Evolutionary conservation across 106 monocot species (phyloP).

Genomic region (Posidonia australis): DNA sequence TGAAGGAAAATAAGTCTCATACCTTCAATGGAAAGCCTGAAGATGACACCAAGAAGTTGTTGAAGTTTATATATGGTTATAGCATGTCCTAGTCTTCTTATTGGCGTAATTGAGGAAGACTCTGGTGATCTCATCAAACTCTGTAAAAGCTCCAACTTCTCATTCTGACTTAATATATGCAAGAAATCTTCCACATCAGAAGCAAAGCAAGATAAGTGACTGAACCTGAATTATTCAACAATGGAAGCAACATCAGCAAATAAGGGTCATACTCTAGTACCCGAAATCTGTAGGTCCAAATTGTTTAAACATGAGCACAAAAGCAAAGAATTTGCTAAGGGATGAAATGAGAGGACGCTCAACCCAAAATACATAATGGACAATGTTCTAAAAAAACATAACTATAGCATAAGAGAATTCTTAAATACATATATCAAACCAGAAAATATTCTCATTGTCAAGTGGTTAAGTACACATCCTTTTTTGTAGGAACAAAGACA

Average conservation of each 20-base stretch:
- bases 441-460: too few relatives aligned
- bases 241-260: neutral
- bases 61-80: constrained; percentile 61
- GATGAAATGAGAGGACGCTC: too few relatives aligned
- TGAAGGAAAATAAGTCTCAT: neutral
- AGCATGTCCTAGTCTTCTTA: constrained; percentile 44
- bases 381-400: too few relatives aligned
- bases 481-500: too few relatives aligned
- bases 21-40: constrained; percentile 39
- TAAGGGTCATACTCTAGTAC: neutral
- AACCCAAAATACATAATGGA: too few relatives aligned
- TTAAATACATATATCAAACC: too few relatives aligned
- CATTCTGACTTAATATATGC: constrained; percentile 30
- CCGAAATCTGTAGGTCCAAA: neutral
- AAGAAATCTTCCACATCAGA: constrained; percentile 71
- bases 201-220: constrained; percentile 63
- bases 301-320: neutral
- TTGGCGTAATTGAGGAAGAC: constrained; percentile 22
- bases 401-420: too few relatives aligned
- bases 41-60: constrained; percentile 44
- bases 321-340: too few relatives aligned
- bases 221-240: constrained; percentile 50
- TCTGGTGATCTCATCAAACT: constrained; percentile 26
- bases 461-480: too few relatives aligned
- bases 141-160: constrained; percentile 42